Percentiles rank a stretch among this genome's conserved stretches.
These are phyloP conservation scores for Tuber umbilicatum DNA, from an alignment of 495 filamentous ascomycete species.

Conservation along the genomic window DNA sequence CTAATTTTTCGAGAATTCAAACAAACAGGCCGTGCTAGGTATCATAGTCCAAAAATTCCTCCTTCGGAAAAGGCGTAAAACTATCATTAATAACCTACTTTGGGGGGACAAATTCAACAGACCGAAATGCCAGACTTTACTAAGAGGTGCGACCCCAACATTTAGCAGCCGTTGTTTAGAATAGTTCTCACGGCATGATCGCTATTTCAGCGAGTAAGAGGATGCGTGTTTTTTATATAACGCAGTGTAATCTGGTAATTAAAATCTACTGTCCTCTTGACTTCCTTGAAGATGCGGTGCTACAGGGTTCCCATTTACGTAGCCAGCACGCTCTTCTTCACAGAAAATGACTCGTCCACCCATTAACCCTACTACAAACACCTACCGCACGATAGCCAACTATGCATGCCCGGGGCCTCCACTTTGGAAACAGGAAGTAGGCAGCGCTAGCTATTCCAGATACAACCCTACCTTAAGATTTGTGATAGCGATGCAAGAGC, in stretches of 20 bases:
- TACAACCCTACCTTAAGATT: background rate
- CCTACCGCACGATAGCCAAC: background rate
- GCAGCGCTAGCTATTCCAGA: background rate
- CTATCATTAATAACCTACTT: too few relatives aligned
- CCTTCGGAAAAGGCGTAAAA: too few relatives aligned
- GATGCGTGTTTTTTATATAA: background rate
- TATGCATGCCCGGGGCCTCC: background rate
- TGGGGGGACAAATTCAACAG: too few relatives aligned
- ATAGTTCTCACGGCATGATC: background rate
- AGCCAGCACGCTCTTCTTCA: background rate
- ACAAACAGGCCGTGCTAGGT: too few relatives aligned
- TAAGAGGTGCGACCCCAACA: background rate
- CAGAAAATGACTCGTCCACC: background rate
- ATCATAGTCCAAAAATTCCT: too few relatives aligned
- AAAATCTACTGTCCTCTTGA: background rate
- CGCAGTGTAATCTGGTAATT: background rate
- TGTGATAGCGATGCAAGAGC: background rate
- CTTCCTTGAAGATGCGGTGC: background rate
- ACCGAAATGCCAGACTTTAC: too few relatives aligned
- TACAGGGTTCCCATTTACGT: background rate
- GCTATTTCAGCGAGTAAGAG: background rate
- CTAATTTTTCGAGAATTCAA: too few relatives aligned
- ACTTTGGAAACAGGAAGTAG: background rate
- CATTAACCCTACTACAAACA: background rate
- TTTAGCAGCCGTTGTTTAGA: background rate